Base-by-base conservation (phyloP, 2,329 filamentous ascomycete genomes). In the Botrytis byssoidea region DNA sequence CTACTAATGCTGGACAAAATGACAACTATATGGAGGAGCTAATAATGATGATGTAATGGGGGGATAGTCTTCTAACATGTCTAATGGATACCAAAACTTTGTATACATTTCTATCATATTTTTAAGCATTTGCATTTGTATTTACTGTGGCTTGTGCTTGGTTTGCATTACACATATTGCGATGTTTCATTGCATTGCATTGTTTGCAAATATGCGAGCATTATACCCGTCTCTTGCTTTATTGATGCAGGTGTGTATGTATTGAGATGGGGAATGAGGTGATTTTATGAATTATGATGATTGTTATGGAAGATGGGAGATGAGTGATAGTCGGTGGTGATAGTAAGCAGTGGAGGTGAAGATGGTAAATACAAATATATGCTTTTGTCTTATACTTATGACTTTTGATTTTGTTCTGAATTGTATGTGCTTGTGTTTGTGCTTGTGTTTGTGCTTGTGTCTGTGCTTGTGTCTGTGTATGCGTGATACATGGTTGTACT, bases 11-110 rank as follows among this genome's bases (percentile, higher is more conserved):
- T 69, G 48, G 65, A 57, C 51, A 69, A 29, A 42, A 57, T 59
- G 66, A 44, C 66, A 57, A 69, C 18, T 37, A 42, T 40, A 55
- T 57, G 35, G 48, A 69, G 66, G 66, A 57, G 66, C 66, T 69
- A 69, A 69, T 69, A 69, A 69, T 69, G 66, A 69, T 69, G 66
- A 69, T 69, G 48, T 16, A 42, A 32, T 32, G 25, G 66, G 66
- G 66, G 48, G 37, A 57, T 69, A 42, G 66, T 59, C 66, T 69
- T 69, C 66, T 57, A 44, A 32, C 2, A 32, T 69, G 48, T 69
- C 66, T 32, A 57, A 57, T 69, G 66, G 48, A 29, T 59, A 69
- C 35, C 48, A 29, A 42, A 57, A 42, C 48, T 42, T 69, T 69
- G 25, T 69, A 69, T 57, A 42, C 35, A 69, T 42, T 51, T 57